Evolutionary conservation across 768 basidiomycete species (phyloP), one percentile per base, ranked within the genome.

Genomic region (Trametes meyenii): DNA sequence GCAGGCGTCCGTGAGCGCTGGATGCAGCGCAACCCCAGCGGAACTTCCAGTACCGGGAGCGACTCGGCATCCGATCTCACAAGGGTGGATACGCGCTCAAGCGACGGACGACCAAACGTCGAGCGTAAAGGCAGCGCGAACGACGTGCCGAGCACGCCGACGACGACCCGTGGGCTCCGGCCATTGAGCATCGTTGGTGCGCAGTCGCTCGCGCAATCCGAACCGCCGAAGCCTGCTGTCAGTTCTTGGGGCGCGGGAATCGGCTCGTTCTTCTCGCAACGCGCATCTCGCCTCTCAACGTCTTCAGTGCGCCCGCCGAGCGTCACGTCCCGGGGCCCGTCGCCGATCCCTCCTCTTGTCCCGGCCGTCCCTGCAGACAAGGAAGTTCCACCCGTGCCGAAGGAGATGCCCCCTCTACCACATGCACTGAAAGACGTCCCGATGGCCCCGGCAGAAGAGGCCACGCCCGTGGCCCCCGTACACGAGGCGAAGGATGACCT

Each of bases 1-100:
- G 93, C 95, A 69, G 93, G 93, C 40, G 91, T 96, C 12, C 82
- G 87, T 39, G 94, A 85, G 33, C 80, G 90, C 38, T 91, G 89
- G 87, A 73, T 78, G 67, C 77, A 78, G 55, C 78, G 81, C 29
- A 68, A 51, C 26, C 49, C 63, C 3, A 63, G 64, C 46, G 56
- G 65, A 10, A 46, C 59, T 1, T 49, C 65, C 33, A 61, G 61
- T 50, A 38, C 58, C 2, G 46, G 59, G 17, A 65, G 65, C 49
- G 49, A 49, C 44, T 7, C 53, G 10, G 14, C 50, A 52, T 58
- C 61, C n/a, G 67, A 66, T 16, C 29, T 68, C 26, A 52, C 55
- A 26, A 67, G 63, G 39, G 50, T 54, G 10, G 54, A 65, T 24
- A 64, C 65, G 1, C 55, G 50, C 16, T 35, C 64, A 10, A 58